Evolutionary conservation across 768 basidiomycete genomes (phyloP), one percentile per base, ranked within the genome.

Genomic region (Boletales sp.): DNA sequence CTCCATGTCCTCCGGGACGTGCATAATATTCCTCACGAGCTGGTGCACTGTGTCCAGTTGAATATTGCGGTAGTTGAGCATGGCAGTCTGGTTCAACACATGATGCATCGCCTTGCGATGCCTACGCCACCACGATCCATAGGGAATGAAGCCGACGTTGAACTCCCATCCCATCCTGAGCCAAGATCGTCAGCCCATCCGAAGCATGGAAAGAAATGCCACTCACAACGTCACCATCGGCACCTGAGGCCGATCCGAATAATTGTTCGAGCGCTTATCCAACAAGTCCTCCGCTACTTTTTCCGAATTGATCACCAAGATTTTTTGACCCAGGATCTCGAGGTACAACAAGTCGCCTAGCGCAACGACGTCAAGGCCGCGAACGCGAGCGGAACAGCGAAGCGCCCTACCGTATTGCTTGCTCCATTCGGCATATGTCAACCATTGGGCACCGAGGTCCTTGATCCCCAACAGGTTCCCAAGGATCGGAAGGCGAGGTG

Each of bases 381-480:
- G 25, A 28, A 6, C 25, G 7, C 6, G 25, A 28, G 25, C 6
- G 25, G 25, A 28, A 28, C 25, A 28, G 25, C 25, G 25, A 28
- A 28, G 6, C 25, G 25, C 25, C 9, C 3, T 48, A 75, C 76
- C 75, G 51, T 71, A 76, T 63, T 66, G 63, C 36, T 67, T 57
- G 12, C 70, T 72, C 75, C 76, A 76, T 36, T 69, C 66, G 9
- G 70, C 61, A 42, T 71, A 73, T 7, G 69, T 73, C 12, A 72
- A 37, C 73, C 73, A 77, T 32, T 56, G 64, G 0, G 53, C 53
- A 12, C 73, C 71, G 33, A 74, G 66, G 31, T 60, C 57, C 36
- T 67, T 65, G 67, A 77, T 72, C 44, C 74, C 72, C 6, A 75
- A 56, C 7, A 77, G 49, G 50, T 76, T 77, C 34, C 72, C 76